These are phyloP conservation scores for Dactylellina leptospora DNA, from an alignment of 2,329 filamentous ascomycete species.

Conservation along the genomic window DNA sequence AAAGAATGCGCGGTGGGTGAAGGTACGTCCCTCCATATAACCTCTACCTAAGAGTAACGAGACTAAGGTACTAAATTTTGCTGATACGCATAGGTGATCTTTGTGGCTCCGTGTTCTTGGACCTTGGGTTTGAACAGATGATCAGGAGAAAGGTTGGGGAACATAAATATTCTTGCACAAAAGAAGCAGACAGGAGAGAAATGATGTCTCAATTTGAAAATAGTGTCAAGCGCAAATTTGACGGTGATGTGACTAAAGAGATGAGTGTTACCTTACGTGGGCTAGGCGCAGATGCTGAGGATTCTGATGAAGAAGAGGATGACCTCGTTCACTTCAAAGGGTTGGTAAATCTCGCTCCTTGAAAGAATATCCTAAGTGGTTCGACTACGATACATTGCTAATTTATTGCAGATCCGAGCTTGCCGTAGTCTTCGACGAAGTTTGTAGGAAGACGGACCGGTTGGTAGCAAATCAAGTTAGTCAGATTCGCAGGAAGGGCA, in stretches of 20 bases:
- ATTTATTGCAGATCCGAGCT: slow-evolving; percentile 1
- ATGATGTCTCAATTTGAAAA: slow-evolving; percentile 20
- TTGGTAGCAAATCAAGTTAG: slow-evolving; percentile 18
- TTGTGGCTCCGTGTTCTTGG: slow-evolving; percentile 78
- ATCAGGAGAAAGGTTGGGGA: slow-evolving; percentile 12
- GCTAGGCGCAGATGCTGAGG: neutral
- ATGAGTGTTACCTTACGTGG: slow-evolving; percentile 6
- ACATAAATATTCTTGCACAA: neutral
- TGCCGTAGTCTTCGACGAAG: slow-evolving; percentile 1
- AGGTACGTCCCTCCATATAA: slow-evolving; percentile 4
- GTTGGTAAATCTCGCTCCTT: neutral
- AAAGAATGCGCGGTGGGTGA: slow-evolving; percentile 79
- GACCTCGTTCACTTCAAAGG: slow-evolving; percentile 8
- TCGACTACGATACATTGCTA: neutral
- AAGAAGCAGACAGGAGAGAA: slow-evolving; percentile 6
- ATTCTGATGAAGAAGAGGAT: slow-evolving; percentile 18
- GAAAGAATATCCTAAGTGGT: neutral
- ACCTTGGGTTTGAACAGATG: slow-evolving; percentile 69
- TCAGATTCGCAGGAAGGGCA: slow-evolving; percentile 1
- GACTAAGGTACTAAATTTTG: neutral
- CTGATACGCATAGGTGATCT: slow-evolving; percentile 66
- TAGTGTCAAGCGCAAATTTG: slow-evolving; percentile 17
- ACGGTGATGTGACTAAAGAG: neutral
- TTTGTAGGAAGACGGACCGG: slow-evolving; percentile 13
- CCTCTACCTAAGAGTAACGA: neutral